Percentiles rank a stretch among this genome's conserved stretches.
These are phyloP conservation scores for Plasmodium vivax DNA, from an alignment of 169 alveolate species.

Conservation along the genomic window DNA sequence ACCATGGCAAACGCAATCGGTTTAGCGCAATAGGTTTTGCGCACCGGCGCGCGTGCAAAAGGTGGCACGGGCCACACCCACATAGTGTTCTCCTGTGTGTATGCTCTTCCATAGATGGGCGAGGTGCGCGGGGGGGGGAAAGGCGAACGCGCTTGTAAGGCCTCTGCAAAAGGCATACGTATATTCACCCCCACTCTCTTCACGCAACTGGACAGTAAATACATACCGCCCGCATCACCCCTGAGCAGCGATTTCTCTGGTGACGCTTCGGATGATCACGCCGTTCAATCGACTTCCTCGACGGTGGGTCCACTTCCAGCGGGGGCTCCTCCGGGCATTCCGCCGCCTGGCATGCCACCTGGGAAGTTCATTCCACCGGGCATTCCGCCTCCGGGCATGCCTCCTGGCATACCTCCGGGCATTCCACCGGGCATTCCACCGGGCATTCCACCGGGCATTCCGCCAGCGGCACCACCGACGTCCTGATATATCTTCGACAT, in stretches of 20 bases:
- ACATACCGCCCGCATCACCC: not conserved
- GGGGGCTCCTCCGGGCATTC: constrained; percentile 84
- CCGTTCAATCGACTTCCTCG: constrained; percentile 92
- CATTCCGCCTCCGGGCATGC: constrained; percentile 93
- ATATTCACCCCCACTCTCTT: not conserved
- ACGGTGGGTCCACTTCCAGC: constrained; percentile 91
- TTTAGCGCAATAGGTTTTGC: no score
- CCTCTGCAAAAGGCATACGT: not conserved
- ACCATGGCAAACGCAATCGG: not conserved
- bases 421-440: constrained; percentile 91
- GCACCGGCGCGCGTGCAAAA: not conserved
- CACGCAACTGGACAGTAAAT: not conserved
- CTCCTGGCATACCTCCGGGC: constrained; percentile 89
- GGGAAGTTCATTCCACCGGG: constrained; percentile 90
- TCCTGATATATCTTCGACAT: constrained; percentile 93
- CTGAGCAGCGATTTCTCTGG: not conserved
- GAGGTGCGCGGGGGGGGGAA: not conserved
- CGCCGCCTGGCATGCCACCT: constrained; percentile 90
- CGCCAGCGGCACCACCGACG: constrained; percentile 95
- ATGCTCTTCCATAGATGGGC: not conserved
- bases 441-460: constrained; percentile 93
- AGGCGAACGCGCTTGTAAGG: not conserved
- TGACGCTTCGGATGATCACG: not conserved
- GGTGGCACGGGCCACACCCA: not conserved
- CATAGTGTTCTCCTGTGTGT: not conserved